phyloP scores from a whole-genome alignment of 495 filamentous ascomycete species.

The Aspergillus olivimuriae region DNA sequence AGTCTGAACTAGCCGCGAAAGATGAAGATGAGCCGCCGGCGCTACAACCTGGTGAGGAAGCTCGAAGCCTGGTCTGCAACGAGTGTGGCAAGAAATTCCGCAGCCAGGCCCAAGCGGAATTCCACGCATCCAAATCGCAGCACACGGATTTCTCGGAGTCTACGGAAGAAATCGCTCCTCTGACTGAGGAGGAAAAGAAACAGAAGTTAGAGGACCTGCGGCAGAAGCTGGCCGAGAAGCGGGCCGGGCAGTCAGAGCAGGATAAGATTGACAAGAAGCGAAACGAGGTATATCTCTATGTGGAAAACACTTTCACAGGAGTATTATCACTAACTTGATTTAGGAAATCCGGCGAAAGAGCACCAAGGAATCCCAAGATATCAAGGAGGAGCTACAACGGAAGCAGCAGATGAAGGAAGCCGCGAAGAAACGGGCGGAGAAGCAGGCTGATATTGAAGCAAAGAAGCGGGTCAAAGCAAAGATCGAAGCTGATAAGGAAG shows the following conservation, averaged over 20 bases:
- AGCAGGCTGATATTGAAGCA: slow-evolving; percentile 77
- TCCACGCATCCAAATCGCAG: slow-evolving; percentile 81
- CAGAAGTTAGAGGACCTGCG: slow-evolving; percentile 67
- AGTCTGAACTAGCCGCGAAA: slow-evolving; percentile 29
- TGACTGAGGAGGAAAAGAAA: slow-evolving; percentile 90
- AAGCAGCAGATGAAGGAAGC: slow-evolving; percentile 91
- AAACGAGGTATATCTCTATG: slow-evolving; percentile 93
- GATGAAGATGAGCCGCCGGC: slow-evolving; percentile 51
- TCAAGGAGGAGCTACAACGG: slow-evolving; percentile 75
- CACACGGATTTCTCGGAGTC: slow-evolving; percentile 93
- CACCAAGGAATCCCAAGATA: slow-evolving; percentile 68
- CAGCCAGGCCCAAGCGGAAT: slow-evolving; percentile 71
- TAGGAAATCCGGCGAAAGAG: slow-evolving; percentile 84
- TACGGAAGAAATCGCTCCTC: slow-evolving; percentile 79
- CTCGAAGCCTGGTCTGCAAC: slow-evolving; percentile 70
- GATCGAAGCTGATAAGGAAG: slow-evolving; percentile 87
- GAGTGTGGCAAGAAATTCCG: slow-evolving; percentile 91
- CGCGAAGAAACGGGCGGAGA: slow-evolving; percentile 75
- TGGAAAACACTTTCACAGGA: background rate
- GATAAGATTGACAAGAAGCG: slow-evolving; percentile 82
- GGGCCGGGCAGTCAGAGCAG: slow-evolving; percentile 56
- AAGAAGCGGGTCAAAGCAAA: slow-evolving; percentile 83
- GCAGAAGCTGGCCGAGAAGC: slow-evolving; percentile 66
- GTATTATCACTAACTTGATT: too few species aligned
- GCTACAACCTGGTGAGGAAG: slow-evolving; percentile 56